Base-by-base conservation (phyloP, 306 rosid species). In the Dicorynia guianensis region DNA sequence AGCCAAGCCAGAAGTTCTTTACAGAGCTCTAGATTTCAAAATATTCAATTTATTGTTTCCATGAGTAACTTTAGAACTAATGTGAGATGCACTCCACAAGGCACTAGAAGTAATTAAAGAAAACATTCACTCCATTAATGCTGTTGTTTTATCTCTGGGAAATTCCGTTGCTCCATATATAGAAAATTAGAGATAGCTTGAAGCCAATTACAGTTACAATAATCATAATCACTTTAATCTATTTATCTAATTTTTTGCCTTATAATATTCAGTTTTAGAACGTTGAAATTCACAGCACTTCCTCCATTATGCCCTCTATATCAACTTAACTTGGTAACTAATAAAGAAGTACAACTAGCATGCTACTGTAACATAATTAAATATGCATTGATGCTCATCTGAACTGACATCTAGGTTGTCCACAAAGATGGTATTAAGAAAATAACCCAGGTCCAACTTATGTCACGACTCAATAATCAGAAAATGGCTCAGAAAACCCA, bases 201-300 rank as follows among this genome's bases (percentile, higher is more conserved):
- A 62, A 79, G 79, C 56, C 56, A 6, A 44, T 44, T 42, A 25
- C n/a, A 56, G 48, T 65, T 63, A 63, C 48, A 71, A 64, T 14
- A 49, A 79, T 47, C 53, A 55, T 8, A 71, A 34, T 68, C 20
- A 48, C 34, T 61, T 38, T 25, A 25, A 25, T 25, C 30, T 25
- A 25, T 25, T 25, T 25, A 25, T 25, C 30, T 25, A 25, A 25
- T 25, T 25, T 25, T 25, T 25, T 25, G 30, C 2, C 30, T 25
- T 25, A 25, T 25, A 25, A 25, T 25, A 25, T 1, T 25, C 30
- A 25, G 30, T 25, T 25, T 34, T 11, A 44, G 52, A 52, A 8
- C 62, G 38, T 68, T 15, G 43, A 42, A 48, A 47, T 57, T 63
- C 50, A 65, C 6, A 50, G 13, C 53, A 12, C 62, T 55, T 15